Base-by-base conservation (phyloP, 441 rosid species). In the Capsella rubella region DNA sequence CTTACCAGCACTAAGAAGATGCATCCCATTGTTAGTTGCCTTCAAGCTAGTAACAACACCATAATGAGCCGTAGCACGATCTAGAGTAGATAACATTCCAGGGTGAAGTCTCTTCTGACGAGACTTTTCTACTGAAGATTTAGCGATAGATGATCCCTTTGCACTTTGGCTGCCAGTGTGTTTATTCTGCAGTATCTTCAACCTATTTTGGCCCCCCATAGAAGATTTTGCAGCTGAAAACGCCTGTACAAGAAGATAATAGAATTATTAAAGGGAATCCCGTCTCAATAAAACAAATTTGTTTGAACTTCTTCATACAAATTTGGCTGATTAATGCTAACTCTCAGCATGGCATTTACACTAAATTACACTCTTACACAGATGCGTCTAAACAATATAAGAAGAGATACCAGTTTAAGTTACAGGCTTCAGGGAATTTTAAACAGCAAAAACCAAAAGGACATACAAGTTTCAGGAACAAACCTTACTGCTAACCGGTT, bases 1-100 rank as follows among this genome's bases (percentile, higher is more conserved):
- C 80, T 54, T 80, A 94, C 99, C 99, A 86, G 95, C 88, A 84
- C 99, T 94, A 47, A 94, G 84, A 76, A 94, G 95, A 83, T 92
- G 79, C 96, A 92, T 92, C 84, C 97, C 95, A 74, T 90, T 91
- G 63, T 85, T 89, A 35, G 97, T 90, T 73, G 79, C 79, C 86
- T 88, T 90, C 34, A 90, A 82, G 63, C 93, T 89, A 73, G 96
- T 95, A 61, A 92, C 93, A 80, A 82, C 92, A 81, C 99, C 99
- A 78, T 90, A 92, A 81, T 92, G 99, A 71, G 99, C 95, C 75
- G 95, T 88, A 72, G 97, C 92, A 73, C 86, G 87, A 82, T 95
- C 98, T 74, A 83, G 88, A 73, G 77, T 75, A 64, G 97, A 86
- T 78, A 90, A 77, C 92, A 92, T 78, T 76, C 99, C 97, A 54